Evolutionary conservation across 78 protist species (phyloP).

Genomic region (Salpingoeca rosetta): DNA sequence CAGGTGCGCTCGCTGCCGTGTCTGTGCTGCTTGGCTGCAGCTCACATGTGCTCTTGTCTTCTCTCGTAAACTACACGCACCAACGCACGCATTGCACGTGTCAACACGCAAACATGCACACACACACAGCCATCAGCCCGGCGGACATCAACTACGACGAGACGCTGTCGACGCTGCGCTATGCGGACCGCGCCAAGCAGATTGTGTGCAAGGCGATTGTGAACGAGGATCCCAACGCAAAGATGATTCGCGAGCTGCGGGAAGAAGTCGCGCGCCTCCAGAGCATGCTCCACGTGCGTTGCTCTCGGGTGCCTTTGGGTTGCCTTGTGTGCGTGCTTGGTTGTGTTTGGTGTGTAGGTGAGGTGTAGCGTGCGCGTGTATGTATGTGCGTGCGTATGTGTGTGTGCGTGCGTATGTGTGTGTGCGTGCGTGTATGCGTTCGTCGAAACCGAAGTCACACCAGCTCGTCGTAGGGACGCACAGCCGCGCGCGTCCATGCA

Average conservation of each 20-base stretch:
- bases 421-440: neutral
- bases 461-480: too few species aligned
- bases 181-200: constrained; percentile 77
- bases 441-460: neutral
- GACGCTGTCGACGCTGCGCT: constrained; percentile 82
- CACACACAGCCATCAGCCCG: constrained; percentile 45
- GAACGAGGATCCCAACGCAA: constrained; percentile 27
- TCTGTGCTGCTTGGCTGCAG: too few species aligned
- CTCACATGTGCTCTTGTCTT: too few species aligned
- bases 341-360: too few species aligned
- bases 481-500: too few species aligned
- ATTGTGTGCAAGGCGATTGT: constrained; percentile 57
- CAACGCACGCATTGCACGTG: neutral
- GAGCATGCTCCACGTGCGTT: neutral
- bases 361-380: neutral
- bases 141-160: constrained; percentile 66
- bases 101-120: neutral
- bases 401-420: neutral
- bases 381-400: neutral
- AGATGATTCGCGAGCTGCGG: constrained; percentile 14
- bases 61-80: too few species aligned
- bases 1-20: constrained; percentile 27
- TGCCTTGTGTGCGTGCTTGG: neutral
- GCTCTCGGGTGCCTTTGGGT: neutral
- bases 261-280: constrained; percentile 17